Base-by-base conservation (phyloP, 176 grass and related monocot genomes). In the Themeda triandra region DNA sequence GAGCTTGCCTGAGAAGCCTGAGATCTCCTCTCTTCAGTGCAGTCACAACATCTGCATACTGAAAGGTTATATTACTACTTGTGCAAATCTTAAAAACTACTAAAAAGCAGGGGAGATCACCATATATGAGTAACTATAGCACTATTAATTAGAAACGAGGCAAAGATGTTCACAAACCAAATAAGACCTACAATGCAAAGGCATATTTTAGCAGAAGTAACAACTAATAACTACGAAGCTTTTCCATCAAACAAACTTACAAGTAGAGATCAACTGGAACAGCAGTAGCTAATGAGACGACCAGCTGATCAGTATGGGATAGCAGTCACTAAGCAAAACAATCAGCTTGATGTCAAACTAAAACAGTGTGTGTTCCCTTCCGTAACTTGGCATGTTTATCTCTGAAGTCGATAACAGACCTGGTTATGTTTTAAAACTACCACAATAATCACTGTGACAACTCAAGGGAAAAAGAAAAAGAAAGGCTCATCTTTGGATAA, bases 41-140 rank as follows among this genome's bases (percentile, higher is more conserved):
- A 58, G 86, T 90, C 75, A 96, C 86, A 82, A 96, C 83, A 80
- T 92, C 93, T 89, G 82, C 84, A 82, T 99, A 99, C 96, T 99
- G 88, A 81, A 88, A 89, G 25, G 76, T 84, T 67, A 91, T 80
- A 87, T 87, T 86, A 88, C 66, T 74, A 90, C 89, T 76, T 87
- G 63, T 8, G 23, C 85, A 66, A 71, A 80, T 81, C 30, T 80
- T 65, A 86, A 73, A 56, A 86, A 73, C 73, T 13, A 67, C 54
- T 60, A 60, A 12, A 23, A 19, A 53, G 1, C 10, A 53, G 45
- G 27, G 58, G 58, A 27, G 58, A 13, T 13, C n/a, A 25, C 4
- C 58, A 5, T 62, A 62, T 62, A 62, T 13, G 4, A 62, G n/a
- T 62, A 62, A 8, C 58, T 27, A 27, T 62, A 62, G 56, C 8